Conservation (phyloP, 208 protist genomes). For the Novymonas esmeraldas region DNA sequence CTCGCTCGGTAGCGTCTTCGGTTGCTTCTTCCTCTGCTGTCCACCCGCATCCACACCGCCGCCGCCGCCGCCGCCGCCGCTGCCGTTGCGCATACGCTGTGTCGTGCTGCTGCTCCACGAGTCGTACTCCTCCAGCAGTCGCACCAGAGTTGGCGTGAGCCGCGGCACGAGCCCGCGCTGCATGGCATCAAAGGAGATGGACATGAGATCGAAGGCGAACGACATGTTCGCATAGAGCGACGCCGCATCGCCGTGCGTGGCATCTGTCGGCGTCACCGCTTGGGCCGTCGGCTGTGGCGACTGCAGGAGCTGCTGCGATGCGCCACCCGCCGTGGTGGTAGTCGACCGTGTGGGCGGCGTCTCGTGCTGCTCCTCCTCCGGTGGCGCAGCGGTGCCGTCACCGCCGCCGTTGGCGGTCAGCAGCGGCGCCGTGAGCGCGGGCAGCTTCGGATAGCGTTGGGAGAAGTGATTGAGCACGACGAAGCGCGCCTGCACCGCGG, state of each 20-base stretch:
- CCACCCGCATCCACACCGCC: background rate
- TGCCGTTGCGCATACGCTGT: slow-evolving; percentile 51
- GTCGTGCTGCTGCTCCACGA: slow-evolving; percentile 82
- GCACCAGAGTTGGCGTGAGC: slow-evolving; percentile 63
- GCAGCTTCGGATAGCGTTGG: slow-evolving; percentile 91
- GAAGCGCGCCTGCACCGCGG: slow-evolving; percentile 40
- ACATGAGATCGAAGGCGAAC: slow-evolving; percentile 93
- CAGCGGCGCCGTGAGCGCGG: slow-evolving; percentile 56
- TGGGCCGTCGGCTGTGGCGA: background rate
- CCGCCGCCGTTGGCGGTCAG: slow-evolving; percentile 30
- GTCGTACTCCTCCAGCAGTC: slow-evolving; percentile 87
- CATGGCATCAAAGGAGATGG: slow-evolving; percentile 57
- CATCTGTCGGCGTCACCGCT: background rate
- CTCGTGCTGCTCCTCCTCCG: background rate
- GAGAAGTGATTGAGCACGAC: slow-evolving; percentile 93
- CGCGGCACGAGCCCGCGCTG: slow-evolving; percentile 30
- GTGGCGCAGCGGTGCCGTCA: no score
- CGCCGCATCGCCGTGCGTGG: background rate
- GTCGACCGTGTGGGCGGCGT: no score
- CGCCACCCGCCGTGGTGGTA: no score
- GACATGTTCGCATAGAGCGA: slow-evolving; percentile 44
- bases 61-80: slow-evolving; percentile 33
- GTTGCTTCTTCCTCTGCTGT: background rate
- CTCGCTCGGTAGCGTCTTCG: background rate
- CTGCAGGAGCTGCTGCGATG: no score